Percentiles rank a stretch among this genome's conserved stretches.
These are phyloP conservation scores for Nosema muscidifuracis DNA, from an alignment of 371 early-diverging fungal species.

Conservation along the genomic window DNA sequence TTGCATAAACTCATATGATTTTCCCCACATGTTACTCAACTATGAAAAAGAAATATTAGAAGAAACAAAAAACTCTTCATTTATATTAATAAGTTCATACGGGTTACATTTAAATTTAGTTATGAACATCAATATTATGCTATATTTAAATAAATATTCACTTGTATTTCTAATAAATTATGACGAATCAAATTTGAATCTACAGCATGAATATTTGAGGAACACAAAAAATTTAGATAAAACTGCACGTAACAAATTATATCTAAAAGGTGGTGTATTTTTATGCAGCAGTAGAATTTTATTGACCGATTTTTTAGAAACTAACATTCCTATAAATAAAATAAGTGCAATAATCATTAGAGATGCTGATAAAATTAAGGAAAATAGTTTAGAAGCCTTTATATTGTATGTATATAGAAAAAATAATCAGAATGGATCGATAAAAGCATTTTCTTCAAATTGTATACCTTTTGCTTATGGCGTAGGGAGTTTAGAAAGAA, in stretches of 20 bases:
- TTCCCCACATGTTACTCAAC: conserved; percentile 26
- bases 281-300: conserved; percentile 77
- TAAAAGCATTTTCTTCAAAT: conserved; percentile 50
- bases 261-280: conserved; percentile 72
- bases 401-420: conserved; percentile 43
- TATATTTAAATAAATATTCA: conserved; percentile 68
- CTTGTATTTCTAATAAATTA: conserved; percentile 75
- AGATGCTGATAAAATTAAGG: conserved; percentile 65
- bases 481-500: conserved; percentile 12
- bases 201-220: conserved; percentile 64
- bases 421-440: conserved; percentile 20
- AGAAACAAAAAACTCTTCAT: conserved; percentile 17
- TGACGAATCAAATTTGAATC: conserved; percentile 67
- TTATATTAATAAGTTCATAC: conserved; percentile 69
- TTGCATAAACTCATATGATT: no score
- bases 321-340: conserved; percentile 69
- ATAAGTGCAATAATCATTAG: conserved; percentile 76
- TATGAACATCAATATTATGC: conserved; percentile 67
- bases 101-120: conserved; percentile 72
- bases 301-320: conserved; percentile 80
- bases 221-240: conserved; percentile 8
- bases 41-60: conserved; percentile 52
- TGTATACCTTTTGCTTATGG: conserved; percentile 18
- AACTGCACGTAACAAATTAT: conserved; percentile 16
- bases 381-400: conserved; percentile 46